Conservation (phyloP, 2,329 filamentous ascomycete species). For the Trichoderma atrobrunneum region DNA sequence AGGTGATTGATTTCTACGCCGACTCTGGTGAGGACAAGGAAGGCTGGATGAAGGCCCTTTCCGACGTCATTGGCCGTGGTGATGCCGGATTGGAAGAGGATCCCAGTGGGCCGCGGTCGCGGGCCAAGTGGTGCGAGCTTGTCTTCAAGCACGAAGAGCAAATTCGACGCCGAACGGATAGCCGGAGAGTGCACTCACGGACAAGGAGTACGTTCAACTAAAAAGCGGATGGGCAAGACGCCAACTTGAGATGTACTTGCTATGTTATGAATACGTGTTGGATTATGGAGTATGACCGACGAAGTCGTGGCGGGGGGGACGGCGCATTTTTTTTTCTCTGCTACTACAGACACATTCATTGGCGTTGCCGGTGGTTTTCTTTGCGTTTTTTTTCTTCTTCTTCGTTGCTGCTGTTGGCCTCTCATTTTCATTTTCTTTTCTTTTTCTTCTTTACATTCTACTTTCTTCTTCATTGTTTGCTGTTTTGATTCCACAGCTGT, state of each 20-base stretch:
- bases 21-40: constrained; percentile 86
- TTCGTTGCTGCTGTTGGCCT: constrained; percentile 22
- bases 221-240: constrained; percentile 22
- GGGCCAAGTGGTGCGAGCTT: constrained; percentile 65
- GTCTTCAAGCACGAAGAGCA: constrained; percentile 63
- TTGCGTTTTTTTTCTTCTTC: constrained; percentile 7
- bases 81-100: constrained; percentile 49
- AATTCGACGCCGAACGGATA: constrained; percentile 53
- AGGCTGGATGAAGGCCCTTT: constrained; percentile 87
- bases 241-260: constrained; percentile 14
- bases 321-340: constrained; percentile 13
- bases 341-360: constrained; percentile 19
- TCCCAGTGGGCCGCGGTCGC: constrained; percentile 39
- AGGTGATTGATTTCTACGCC: constrained; percentile 98
- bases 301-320: constrained; percentile 7
- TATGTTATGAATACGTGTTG: constrained; percentile 20
- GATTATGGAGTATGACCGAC: constrained; percentile 19
- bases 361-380: constrained; percentile 21
- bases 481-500: constrained; percentile 11
- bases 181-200: constrained; percentile 51
- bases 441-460: constrained; percentile 4
- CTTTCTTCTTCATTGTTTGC: constrained; percentile 16
- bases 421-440: constrained; percentile 14
- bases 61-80: constrained; percentile 63
- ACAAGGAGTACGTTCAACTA: constrained; percentile 58